Percentiles rank a stretch among this genome's conserved stretches.
Evolutionary conservation across 305 asterid species (phyloP).

Genomic region (Solanum hybrid): DNA sequence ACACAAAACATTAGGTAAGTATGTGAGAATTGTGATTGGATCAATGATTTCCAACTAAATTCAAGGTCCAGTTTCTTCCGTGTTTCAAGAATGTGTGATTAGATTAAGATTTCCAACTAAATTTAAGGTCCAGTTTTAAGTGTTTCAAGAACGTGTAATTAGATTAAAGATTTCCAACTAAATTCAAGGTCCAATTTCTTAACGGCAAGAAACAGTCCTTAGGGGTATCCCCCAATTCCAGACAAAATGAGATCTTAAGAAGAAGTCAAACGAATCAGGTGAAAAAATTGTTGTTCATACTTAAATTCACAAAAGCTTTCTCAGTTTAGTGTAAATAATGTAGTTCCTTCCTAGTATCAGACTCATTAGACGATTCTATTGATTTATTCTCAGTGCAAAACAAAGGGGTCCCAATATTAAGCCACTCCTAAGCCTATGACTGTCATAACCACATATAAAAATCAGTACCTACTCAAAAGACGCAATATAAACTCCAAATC

Average conservation of each 20-base stretch:
- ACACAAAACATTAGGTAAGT: background rate
- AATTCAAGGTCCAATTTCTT: background rate
- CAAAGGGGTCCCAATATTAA: background rate
- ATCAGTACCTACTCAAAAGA: background rate
- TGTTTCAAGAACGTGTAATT: background rate
- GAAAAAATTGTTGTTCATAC: background rate
- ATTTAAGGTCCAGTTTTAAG: background rate
- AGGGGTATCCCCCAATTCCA: background rate
- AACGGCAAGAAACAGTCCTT: background rate
- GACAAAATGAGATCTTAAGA: background rate
- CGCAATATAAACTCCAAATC: background rate
- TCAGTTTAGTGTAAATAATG: background rate
- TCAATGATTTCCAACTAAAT: background rate
- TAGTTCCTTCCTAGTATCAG: background rate
- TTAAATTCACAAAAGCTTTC: background rate
- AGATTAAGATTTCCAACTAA: background rate
- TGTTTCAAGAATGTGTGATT: background rate
- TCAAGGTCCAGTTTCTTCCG: background rate
- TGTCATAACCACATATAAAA: background rate
- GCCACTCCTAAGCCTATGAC: background rate
- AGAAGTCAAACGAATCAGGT: background rate
- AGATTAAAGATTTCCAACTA: background rate
- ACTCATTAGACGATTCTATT: background rate
- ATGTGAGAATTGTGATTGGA: background rate
- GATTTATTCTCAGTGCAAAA: background rate